Percentiles rank a stretch among this genome's conserved stretches.
phyloP scores from a whole-genome alignment of 2,329 filamentous ascomycete genomes.

The Colletotrichum sp. region DNA sequence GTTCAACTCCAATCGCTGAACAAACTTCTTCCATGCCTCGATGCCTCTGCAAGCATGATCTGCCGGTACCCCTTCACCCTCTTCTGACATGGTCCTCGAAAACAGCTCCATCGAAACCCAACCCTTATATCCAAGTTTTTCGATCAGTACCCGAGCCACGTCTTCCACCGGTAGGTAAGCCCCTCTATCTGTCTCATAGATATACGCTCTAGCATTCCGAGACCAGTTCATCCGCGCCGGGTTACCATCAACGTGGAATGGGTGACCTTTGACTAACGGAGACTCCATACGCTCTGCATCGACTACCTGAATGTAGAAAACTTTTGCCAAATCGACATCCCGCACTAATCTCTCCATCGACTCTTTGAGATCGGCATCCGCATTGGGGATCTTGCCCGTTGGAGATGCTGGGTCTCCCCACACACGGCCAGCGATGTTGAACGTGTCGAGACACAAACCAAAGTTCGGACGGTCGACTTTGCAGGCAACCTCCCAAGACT shows the following conservation, averaged over 20 bases:
- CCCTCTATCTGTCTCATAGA: slow-evolving; percentile 58
- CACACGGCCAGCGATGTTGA: slow-evolving; percentile 75
- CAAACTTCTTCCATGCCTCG: slow-evolving; percentile 50
- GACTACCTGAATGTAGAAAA: slow-evolving; percentile 80
- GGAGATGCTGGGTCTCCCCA: slow-evolving; percentile 69
- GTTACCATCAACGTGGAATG: slow-evolving; percentile 57
- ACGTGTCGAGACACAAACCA: slow-evolving; percentile 79
- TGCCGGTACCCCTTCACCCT: slow-evolving; percentile 46
- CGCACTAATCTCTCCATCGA: slow-evolving; percentile 60
- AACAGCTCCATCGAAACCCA: slow-evolving; percentile 64
- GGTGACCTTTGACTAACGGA: slow-evolving; percentile 55
- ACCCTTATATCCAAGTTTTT: neutral
- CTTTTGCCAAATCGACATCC: slow-evolving; percentile 63
- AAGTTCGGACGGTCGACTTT: slow-evolving; percentile 73
- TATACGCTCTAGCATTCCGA: slow-evolving; percentile 64
- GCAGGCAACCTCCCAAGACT: slow-evolving; percentile 70
- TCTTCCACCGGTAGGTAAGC: slow-evolving; percentile 64
- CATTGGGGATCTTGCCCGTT: slow-evolving; percentile 56
- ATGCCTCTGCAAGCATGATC: slow-evolving; percentile 58
- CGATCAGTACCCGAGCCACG: slow-evolving; percentile 33
- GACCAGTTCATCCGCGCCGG: slow-evolving; percentile 69
- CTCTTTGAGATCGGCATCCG: slow-evolving; percentile 55
- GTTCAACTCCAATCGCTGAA: neutral
- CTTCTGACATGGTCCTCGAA: slow-evolving; percentile 53
- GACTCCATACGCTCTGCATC: slow-evolving; percentile 68